A percentile compares a stretch with the other conserved stretches of the same genome.
Conservation (phyloP, 108 stramenopile genomes). For the Nitzschia sp. region DNA sequence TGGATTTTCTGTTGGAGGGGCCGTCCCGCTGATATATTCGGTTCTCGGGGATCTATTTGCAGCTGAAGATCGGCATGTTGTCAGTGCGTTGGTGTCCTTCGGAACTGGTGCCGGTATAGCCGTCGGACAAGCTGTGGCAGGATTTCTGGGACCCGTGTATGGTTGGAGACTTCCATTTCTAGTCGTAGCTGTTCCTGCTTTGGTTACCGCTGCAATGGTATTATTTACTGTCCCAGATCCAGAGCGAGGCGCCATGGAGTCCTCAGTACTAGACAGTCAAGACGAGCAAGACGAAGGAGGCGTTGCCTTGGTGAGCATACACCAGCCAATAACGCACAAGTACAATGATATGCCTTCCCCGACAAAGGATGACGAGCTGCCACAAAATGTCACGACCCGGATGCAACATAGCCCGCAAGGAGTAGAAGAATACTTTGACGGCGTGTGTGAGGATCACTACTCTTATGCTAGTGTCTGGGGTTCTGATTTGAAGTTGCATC, state of each 20-base stretch:
- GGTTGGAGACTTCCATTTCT: constrained; percentile 87
- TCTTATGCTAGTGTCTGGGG: not conserved
- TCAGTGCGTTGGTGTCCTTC: constrained; percentile 66
- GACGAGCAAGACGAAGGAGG: constrained; percentile 5
- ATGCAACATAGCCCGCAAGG: not conserved
- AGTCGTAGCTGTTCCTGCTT: constrained; percentile 65
- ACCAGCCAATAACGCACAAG: not conserved
- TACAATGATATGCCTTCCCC: not conserved
- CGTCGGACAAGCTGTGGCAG: constrained; percentile 75
- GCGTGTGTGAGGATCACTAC: not conserved
- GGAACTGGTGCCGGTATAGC: constrained; percentile 73
- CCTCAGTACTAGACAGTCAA: constrained; percentile 14
- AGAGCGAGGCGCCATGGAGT: constrained; percentile 67
- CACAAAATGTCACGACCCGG: not conserved
- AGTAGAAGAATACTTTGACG: constrained; percentile 13
- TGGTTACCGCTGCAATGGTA: constrained; percentile 66
- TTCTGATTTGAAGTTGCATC: constrained; percentile 18
- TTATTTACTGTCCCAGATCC: constrained; percentile 67
- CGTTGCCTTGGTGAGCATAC: constrained; percentile 18
- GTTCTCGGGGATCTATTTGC: constrained; percentile 78
- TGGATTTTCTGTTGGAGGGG: constrained; percentile 80
- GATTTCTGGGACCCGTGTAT: constrained; percentile 71
- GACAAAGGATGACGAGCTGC: not conserved
- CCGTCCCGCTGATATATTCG: constrained; percentile 82
- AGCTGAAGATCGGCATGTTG: constrained; percentile 61